Base-by-base conservation (phyloP, 1,284 basidiomycete species). In the Laetiporus sulphureus region DNA sequence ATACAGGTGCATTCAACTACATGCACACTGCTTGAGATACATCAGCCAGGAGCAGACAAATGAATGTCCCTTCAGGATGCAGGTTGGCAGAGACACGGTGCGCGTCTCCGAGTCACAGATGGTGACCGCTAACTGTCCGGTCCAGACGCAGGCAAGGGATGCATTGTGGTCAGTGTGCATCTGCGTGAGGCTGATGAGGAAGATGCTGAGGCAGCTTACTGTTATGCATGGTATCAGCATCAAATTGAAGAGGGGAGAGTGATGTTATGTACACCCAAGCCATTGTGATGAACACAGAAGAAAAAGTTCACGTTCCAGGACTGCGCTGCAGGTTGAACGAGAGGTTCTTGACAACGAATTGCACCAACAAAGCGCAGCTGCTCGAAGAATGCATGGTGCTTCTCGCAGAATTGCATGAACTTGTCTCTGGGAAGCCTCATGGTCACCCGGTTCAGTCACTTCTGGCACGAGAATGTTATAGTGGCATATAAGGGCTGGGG, bases 221-320 rank as follows among this genome's bases (percentile, higher is more conserved):
- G 81, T 84, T 19, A 41, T 8, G 39, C 11, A 31, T 3, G 2
- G 3, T 5, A 5, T 23, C 5, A n/a, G 24, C 51, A 27, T 29
- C 27, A n/a, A n/a, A n/a, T n/a, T n/a, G n/a, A n/a, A n/a, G n/a
- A 41, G 40, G 37, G 23, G 16, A 32, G 12, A 30, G 32, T 5
- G 24, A 36, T 11, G 5, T 30, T 19, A 75, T 79, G 59, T 50
- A 83, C 80, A 75, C 83, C 83, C 83, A 90, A 18, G 71, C 67
- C 6, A 65, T 21, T 6, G 64, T 53, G 1, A 72, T 71, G 25
- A 80, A 75, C 1, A 71, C 36, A 3, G 85, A 51, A 21, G 82
- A 75, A n/a, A 65, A 12, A 77, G 46, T 52, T 89, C 85, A 5
- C 83, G 75, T 54, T 90, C 85, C 15, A 87, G 55, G 2, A 84